Evolutionary conservation across 2,329 filamentous ascomycete genomes (phyloP), one percentile per base, ranked within the genome.

Genomic region (Diaporthe eres): DNA sequence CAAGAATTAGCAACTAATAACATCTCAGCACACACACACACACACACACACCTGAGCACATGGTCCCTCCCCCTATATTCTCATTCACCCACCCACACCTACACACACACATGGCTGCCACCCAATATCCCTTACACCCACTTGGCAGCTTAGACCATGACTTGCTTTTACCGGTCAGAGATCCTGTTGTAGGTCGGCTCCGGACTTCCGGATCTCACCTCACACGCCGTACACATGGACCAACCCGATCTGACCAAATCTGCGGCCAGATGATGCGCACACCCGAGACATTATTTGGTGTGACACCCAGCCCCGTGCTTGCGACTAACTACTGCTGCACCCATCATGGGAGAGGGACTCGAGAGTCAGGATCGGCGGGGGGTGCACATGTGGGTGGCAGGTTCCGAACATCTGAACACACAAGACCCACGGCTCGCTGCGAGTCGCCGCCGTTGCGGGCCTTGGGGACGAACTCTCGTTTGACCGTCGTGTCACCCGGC

Each of bases 161-260:
- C 47, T 53, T 37, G 65, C 65, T 55, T 53, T n/a, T 34, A 65
- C 49, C 65, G 34, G 49, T 28, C 65, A 70, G 65, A 34, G 12
- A 42, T 55, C 65, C n/a, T 42, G 65, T 42, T 42, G 15, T 53
- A 70, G 65, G 65, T 70, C 65, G 65, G 65, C 65, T 70, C 65
- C 65, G 65, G 65, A 70, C 65, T 70, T 70, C 65, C 65, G 65
- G 65, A 70, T 34, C 71, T 55, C 31, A 73, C 57, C 71, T 42
- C 47, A 22, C 71, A 73, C 70, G 60, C 55, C 39, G 68, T 60
- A 71, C 68, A 60, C 39, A 73, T 65, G 39, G 25, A 73, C 58
- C 61, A 57, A 37, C 58, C 71, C 47, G 58, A 65, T 73, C 71
- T 55, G 60, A 44, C 51, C 58, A 73, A 63, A 65, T 34, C 58